Conservation (phyloP, 306 rosid genomes). For the Vigna trinervia region DNA sequence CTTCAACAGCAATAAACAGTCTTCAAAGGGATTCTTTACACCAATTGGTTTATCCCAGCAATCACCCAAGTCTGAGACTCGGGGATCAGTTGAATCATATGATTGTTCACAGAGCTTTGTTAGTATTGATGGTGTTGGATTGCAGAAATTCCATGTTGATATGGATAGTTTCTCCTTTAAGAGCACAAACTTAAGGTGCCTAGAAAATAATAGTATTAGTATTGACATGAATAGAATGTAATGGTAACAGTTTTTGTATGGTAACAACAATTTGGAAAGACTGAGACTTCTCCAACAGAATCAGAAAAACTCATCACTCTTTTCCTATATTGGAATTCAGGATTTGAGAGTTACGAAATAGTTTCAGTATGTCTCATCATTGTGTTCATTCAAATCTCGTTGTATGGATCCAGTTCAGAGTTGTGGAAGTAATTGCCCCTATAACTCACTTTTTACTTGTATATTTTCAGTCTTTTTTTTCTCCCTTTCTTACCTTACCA, state of each 20-base stretch:
- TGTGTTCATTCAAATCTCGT: neutral
- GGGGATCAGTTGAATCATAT: conserved; percentile 34
- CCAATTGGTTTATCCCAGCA: conserved; percentile 37
- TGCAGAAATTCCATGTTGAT: conserved; percentile 68
- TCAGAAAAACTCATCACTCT: neutral
- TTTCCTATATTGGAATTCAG: conserved; percentile 23
- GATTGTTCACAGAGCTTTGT: conserved; percentile 68
- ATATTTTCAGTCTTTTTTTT: too few species aligned
- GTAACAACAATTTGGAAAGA: conserved; percentile 44
- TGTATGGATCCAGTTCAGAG: too few species aligned
- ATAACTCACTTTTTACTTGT: too few species aligned
- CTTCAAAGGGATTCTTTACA: conserved; percentile 35
- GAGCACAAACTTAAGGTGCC: conserved; percentile 66
- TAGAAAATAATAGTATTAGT: conserved; percentile 63
- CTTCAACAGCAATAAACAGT: conserved; percentile 47
- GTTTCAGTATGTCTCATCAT: neutral
- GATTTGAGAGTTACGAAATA: neutral
- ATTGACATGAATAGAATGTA: conserved; percentile 56
- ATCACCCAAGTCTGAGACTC: conserved; percentile 22
- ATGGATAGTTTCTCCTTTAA: conserved; percentile 67
- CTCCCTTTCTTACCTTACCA: too few species aligned
- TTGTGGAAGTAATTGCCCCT: too few species aligned
- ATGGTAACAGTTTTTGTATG: conserved; percentile 54
- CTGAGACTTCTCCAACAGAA: conserved; percentile 40
- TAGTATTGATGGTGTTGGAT: conserved; percentile 68